Base-by-base conservation (phyloP, 805 yeast genomes). In the Ogataea allantospora region DNA sequence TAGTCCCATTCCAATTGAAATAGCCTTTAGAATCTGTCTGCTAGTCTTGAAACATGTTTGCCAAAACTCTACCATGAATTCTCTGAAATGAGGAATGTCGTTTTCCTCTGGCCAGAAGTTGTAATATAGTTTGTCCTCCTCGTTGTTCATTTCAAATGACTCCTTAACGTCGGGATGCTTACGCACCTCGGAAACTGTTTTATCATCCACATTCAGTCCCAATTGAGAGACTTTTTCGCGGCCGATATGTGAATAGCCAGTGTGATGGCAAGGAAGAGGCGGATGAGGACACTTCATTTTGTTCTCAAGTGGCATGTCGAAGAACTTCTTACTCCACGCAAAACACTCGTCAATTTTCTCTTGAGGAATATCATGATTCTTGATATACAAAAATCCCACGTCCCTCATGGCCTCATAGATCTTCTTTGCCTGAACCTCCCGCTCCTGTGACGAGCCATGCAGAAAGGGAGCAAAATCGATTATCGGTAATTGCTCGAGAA, bases 91-190 rank as follows among this genome's bases (percentile, higher is more conserved):
- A 25, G 60, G 48, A 30, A 50, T 58, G 11, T 44, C 48, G 6
- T 44, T 42, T n/a, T 44, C 47, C 16, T 53, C 54, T 5, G 53
- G 47, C 54, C 55, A 36, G 37, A 44, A 48, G 40, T 53, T 54
- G 44, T 30, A 51, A 44, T 32, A 42, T 10, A 25, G 15, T 11
- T 10, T 27, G 22, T 45, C 29, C 10, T 29, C 49, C 33, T 54
- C 58, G 29, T 58, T 51, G 33, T 55, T 53, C 32, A 54, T 46
- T 36, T 62, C 60, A 44, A 60, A 61, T 4, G 65, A 62, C 38
- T 64, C 68, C 42, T 54, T 55, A 27, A 60, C 54, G 35, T 61
- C 68, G 10, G 54, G 54, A 21, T 30, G 30, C 23, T 46, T 34
- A 25, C 47, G 35, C 2, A 30, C 24, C 15, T 35, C 28, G 16